Percentiles rank a stretch among this genome's conserved stretches.
Evolutionary conservation across 2,329 filamentous ascomycete genomes (phyloP).

Genomic region (Ophiostoma perfectum): DNA sequence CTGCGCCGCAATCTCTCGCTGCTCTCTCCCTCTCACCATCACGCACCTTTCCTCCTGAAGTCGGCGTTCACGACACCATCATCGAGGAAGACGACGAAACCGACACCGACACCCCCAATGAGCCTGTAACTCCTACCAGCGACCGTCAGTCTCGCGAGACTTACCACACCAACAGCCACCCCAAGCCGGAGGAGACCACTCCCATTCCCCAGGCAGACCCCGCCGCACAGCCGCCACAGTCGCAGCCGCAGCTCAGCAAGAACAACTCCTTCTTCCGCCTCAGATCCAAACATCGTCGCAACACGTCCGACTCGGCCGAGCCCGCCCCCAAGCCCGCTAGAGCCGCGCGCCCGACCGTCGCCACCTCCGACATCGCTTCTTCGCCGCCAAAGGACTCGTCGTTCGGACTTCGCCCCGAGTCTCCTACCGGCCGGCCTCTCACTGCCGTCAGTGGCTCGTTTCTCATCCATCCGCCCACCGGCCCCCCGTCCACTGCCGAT

Average conservation of each 20-base stretch:
- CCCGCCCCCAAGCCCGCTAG: background rate
- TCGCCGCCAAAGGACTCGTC: conserved; percentile 7
- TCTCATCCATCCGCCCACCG: conserved; percentile 18
- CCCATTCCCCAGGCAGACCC: background rate
- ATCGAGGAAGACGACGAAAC: conserved; percentile 56
- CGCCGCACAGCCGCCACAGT: background rate
- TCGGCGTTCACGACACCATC: conserved; percentile 48
- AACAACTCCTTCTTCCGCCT: background rate
- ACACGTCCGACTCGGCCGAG: conserved; percentile 2
- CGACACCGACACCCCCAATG: conserved; percentile 53
- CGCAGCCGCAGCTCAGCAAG: background rate
- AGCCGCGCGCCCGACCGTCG: background rate
- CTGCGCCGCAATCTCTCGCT: background rate
- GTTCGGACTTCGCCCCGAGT: conserved; percentile 7
- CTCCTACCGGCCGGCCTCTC: conserved; percentile 14
- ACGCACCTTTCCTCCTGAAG: conserved; percentile 38
- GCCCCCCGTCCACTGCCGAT: background rate
- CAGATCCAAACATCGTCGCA: background rate
- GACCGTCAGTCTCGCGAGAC: conserved; percentile 49
- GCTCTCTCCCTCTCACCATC: conserved; percentile 39
- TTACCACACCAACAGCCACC: background rate
- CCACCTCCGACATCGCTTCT: background rate
- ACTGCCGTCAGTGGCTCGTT: conserved; percentile 26
- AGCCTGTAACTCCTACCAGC: conserved; percentile 58
- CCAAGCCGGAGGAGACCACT: background rate